These are phyloP conservation scores for Pseudofabraea citricarpa DNA, from an alignment of 2,329 filamentous ascomycete genomes.

Conservation along the genomic window DNA sequence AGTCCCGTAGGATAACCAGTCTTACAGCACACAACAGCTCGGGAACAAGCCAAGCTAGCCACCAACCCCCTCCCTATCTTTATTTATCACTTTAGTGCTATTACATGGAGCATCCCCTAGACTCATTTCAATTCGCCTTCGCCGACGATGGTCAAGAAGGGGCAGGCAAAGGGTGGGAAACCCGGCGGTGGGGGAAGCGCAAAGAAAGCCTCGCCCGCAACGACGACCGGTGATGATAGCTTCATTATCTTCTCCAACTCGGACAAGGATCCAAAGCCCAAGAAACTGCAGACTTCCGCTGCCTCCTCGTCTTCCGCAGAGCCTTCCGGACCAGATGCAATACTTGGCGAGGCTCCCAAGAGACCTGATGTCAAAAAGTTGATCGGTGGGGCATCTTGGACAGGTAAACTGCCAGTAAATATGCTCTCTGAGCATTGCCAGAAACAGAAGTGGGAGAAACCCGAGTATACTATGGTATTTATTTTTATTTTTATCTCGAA, in stretches of 20 bases:
- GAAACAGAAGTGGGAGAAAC: slow-evolving; percentile 91
- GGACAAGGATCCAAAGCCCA: slow-evolving; percentile 42
- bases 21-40: too few relatives aligned
- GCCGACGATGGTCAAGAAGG: slow-evolving; percentile 30
- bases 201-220: slow-evolving; percentile 22
- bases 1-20: too few relatives aligned
- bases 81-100: background rate
- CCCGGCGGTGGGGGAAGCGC: slow-evolving; percentile 23
- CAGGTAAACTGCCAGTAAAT: slow-evolving; percentile 91
- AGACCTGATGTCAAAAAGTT: slow-evolving; percentile 68
- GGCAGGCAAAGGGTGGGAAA: slow-evolving; percentile 27
- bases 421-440: slow-evolving; percentile 91
- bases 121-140: background rate
- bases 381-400: slow-evolving; percentile 95
- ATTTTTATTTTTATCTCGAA: slow-evolving; percentile 2
- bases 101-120: background rate
- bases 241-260: slow-evolving; percentile 54
- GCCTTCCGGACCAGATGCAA: slow-evolving; percentile 14
- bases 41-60: too few relatives aligned
- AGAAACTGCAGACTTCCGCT: slow-evolving; percentile 14
- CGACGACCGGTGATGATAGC: slow-evolving; percentile 38
- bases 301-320: slow-evolving; percentile 11
- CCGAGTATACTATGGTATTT: slow-evolving; percentile 78
- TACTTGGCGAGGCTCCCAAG: slow-evolving; percentile 26
- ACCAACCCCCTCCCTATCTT: too few relatives aligned